Evolutionary conservation across 176 grass and related monocot species (phyloP).

Genomic region (Oryza rufipogon): DNA sequence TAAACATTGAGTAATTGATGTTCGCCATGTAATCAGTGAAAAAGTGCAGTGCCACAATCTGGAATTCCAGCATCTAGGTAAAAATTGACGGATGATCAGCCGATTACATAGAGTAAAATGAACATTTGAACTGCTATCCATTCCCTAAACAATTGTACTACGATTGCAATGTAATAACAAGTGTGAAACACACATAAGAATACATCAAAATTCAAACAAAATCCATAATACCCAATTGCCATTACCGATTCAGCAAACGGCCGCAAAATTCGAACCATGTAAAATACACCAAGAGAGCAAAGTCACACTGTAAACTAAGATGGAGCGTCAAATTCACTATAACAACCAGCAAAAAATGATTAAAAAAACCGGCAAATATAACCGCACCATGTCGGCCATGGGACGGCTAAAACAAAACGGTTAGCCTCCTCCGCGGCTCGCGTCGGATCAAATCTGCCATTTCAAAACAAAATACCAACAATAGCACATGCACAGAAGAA

Average conservation of each 20-base stretch:
- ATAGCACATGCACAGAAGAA: not conserved
- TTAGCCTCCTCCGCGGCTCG: not conserved
- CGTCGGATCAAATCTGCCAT: conserved; percentile 15
- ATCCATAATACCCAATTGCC: not conserved
- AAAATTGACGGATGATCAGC: not conserved
- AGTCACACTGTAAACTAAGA: not conserved
- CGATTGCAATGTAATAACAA: too few species aligned
- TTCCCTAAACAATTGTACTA: not conserved
- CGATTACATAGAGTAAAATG: not conserved
- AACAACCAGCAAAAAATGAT: not conserved
- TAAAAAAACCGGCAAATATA: not conserved
- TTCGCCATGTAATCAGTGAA: not conserved
- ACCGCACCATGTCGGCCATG: not conserved
- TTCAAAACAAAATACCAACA: not conserved
- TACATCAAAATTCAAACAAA: conserved; percentile 18
- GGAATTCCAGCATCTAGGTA: not conserved
- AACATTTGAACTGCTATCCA: not conserved
- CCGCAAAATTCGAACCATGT: not conserved
- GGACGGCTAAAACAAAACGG: not conserved
- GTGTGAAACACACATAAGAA: not conserved
- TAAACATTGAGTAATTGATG: not conserved
- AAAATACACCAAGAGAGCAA: not conserved
- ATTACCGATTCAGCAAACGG: not conserved
- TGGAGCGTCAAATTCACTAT: not conserved
- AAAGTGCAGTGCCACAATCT: not conserved